These are phyloP conservation scores for Sarcocystis neurona DNA, from an alignment of 169 alveolate species.

Conservation along the genomic window DNA sequence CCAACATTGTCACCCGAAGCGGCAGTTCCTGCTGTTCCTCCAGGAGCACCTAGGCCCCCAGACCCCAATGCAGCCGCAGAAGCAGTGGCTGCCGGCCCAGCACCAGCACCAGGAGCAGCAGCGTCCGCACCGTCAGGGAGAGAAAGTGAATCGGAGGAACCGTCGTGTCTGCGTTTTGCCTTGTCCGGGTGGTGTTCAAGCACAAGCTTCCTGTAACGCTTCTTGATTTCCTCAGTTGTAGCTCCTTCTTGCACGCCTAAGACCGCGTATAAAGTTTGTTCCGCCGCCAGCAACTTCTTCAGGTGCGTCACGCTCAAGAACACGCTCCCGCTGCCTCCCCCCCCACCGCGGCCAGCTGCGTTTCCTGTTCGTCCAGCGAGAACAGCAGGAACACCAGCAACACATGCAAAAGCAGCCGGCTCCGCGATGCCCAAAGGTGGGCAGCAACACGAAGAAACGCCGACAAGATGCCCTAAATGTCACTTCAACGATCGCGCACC, in stretches of 20 bases:
- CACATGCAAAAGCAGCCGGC: neutral
- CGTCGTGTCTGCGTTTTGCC: neutral
- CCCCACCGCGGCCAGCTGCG: slow-evolving; percentile 21
- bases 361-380: neutral
- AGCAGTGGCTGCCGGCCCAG: neutral
- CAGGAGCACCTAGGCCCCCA: no score
- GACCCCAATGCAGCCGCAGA: neutral
- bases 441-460: neutral
- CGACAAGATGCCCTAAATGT: no score
- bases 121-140: neutral
- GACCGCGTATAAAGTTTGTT: slow-evolving; percentile 56
- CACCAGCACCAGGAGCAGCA: neutral
- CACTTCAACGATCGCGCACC: no score
- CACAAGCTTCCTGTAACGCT: slow-evolving; percentile 55
- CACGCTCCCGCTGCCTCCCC: slow-evolving; percentile 31
- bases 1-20: neutral
- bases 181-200: slow-evolving; percentile 71
- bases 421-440: neutral
- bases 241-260: slow-evolving; percentile 55
- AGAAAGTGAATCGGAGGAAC: neutral
- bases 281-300: slow-evolving; percentile 31
- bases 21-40: neutral
- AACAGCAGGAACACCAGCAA: neutral
- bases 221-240: slow-evolving; percentile 51
- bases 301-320: slow-evolving; percentile 20